These are phyloP conservation scores for Coemansia sp. DNA, from an alignment of 192 early-diverging fungal genomes.

Conservation along the genomic window DNA sequence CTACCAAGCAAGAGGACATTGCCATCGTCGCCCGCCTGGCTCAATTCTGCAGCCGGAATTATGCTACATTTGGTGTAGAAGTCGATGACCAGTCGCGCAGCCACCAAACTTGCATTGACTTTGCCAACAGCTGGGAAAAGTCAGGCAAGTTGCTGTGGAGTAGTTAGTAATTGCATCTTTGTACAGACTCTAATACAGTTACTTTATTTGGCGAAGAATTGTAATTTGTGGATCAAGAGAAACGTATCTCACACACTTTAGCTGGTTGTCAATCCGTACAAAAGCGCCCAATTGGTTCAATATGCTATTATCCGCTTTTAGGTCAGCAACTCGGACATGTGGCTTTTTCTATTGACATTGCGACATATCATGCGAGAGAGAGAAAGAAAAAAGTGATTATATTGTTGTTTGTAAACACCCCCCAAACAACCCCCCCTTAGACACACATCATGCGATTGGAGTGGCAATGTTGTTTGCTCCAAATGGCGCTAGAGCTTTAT, in stretches of 20 bases:
- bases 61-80: slow-evolving; percentile 40
- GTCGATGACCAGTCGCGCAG: slow-evolving; percentile 40
- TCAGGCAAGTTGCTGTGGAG: slow-evolving; percentile 28
- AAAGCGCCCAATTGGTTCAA: slow-evolving; percentile 42
- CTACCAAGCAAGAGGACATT: slow-evolving; percentile 34
- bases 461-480: slow-evolving; percentile 63
- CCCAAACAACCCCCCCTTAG: background rate
- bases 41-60: slow-evolving; percentile 35
- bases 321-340: slow-evolving; percentile 77
- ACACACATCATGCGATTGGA: slow-evolving; percentile 59
- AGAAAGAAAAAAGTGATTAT: too few species aligned
- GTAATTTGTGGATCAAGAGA: background rate
- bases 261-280: background rate
- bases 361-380: too few species aligned
- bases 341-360: slow-evolving; percentile 79
- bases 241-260: background rate
- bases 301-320: slow-evolving; percentile 66
- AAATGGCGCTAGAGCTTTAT: slow-evolving; percentile 30
- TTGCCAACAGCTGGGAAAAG: slow-evolving; percentile 49
- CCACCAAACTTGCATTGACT: slow-evolving; percentile 45
- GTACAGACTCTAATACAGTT: background rate
- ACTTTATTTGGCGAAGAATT: background rate
- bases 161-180: background rate
- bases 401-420: too few species aligned
- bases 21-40: slow-evolving; percentile 25